These are phyloP conservation scores for Aspergillus biplanus DNA, from an alignment of 495 filamentous ascomycete genomes.

Conservation along the genomic window DNA sequence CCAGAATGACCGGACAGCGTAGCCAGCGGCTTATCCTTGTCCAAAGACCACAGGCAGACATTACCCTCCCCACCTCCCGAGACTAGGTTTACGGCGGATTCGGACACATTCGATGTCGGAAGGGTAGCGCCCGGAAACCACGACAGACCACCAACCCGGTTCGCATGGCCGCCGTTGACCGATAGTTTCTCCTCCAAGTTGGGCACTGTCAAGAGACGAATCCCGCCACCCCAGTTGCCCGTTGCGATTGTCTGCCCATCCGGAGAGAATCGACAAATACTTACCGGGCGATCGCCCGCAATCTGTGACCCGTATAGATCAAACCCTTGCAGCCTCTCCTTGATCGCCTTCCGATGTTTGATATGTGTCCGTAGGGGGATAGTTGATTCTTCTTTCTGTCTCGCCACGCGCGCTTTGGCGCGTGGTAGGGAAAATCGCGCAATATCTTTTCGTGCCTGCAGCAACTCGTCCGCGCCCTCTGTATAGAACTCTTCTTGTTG, in stretches of 20 bases:
- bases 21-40: slow-evolving; percentile 77
- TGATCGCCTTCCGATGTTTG: slow-evolving; percentile 85
- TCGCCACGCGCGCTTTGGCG: slow-evolving; percentile 74
- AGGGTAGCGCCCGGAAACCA: slow-evolving; percentile 90
- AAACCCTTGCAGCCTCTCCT: slow-evolving; percentile 79
- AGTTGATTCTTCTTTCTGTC: slow-evolving; percentile 75
- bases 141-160: slow-evolving; percentile 83
- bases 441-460: slow-evolving; percentile 78
- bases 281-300: slow-evolving; percentile 85
- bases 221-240: slow-evolving; percentile 87
- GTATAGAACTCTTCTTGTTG: slow-evolving; percentile 98
- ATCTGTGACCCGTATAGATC: slow-evolving; percentile 93
- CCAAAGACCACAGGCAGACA: slow-evolving; percentile 88
- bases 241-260: slow-evolving; percentile 82
- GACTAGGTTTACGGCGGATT: slow-evolving; percentile 79
- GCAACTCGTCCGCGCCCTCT: slow-evolving; percentile 70
- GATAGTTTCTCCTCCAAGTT: slow-evolving; percentile 74
- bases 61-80: slow-evolving; percentile 90
- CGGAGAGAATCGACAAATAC: slow-evolving; percentile 88
- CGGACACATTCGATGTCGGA: slow-evolving; percentile 66
- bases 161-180: slow-evolving; percentile 75
- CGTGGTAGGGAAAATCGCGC: slow-evolving; percentile 84
- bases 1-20: slow-evolving; percentile 85
- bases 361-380: slow-evolving; percentile 88
- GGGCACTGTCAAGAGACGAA: slow-evolving; percentile 83